Evolutionary conservation across 202 grass and related monocot species (phyloP).

Genomic region (Carex arenaria): DNA sequence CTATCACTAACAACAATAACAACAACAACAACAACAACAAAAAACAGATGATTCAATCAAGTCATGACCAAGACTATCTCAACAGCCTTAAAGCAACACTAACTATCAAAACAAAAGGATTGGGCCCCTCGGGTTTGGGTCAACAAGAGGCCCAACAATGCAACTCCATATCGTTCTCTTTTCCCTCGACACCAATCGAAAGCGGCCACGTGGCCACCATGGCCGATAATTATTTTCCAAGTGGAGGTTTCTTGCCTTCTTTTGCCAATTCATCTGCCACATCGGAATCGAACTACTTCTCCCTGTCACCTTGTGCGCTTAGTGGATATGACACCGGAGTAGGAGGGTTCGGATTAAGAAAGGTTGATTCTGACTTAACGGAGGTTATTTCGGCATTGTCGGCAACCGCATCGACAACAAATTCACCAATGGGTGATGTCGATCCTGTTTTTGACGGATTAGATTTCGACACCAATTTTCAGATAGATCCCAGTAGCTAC

Average conservation of each 20-base stretch:
- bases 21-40: not conserved
- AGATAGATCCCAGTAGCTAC: conserved; percentile 15
- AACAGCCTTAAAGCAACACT: conserved; percentile 41
- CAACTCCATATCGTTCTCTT: conserved; percentile 26
- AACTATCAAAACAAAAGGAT: conserved; percentile 44
- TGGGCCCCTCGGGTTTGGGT: not conserved
- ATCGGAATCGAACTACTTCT: conserved; percentile 52
- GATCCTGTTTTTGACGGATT: conserved; percentile 40
- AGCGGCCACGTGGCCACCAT: conserved; percentile 17
- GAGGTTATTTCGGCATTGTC: conserved; percentile 51
- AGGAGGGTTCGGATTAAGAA: conserved; percentile 18
- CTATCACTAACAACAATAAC: not conserved
- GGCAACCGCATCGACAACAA: conserved; percentile 21
- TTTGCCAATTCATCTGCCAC: conserved; percentile 32
- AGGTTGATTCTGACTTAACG: conserved; percentile 28
- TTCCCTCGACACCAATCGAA: conserved; percentile 31
- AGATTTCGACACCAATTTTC: conserved; percentile 32
- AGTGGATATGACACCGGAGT: conserved; percentile 13
- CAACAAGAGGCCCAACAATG: not conserved
- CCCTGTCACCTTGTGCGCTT: conserved; percentile 28
- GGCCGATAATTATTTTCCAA: conserved; percentile 29
- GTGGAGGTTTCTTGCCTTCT: conserved; percentile 20
- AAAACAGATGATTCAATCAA: not conserved
- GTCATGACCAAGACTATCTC: conserved; percentile 35
- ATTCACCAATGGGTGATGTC: conserved; percentile 11